Evolutionary conservation across 75 land plant genomes (phyloP).

Genomic region (Pseudotsuga menziesii): DNA sequence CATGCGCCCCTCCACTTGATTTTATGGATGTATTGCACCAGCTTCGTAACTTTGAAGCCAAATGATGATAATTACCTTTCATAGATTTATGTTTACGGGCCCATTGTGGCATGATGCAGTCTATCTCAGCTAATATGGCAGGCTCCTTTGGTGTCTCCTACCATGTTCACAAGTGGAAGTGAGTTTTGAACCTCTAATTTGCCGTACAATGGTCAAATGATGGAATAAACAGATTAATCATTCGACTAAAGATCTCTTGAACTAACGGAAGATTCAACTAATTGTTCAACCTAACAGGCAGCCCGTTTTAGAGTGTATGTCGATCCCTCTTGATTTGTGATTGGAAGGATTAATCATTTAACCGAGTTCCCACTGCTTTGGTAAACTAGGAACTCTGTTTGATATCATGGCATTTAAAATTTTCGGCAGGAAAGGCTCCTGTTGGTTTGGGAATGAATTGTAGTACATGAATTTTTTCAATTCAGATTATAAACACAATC

Average conservation of each 20-base stretch:
- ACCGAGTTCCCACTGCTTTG: not conserved
- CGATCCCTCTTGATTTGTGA: not conserved
- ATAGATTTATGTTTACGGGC: not conserved
- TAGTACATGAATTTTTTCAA: not conserved
- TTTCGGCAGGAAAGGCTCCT: not conserved
- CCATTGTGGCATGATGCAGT: not conserved
- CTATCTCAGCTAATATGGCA: not conserved
- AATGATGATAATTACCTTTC: not conserved
- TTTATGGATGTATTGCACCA: slow-evolving; percentile 47
- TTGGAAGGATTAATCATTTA: not conserved
- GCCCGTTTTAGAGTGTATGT: not conserved
- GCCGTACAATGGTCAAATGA: not conserved
- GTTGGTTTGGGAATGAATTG: not conserved
- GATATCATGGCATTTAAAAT: not conserved
- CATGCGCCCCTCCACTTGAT: slow-evolving; percentile 80
- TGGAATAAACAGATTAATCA: not conserved
- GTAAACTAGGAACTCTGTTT: not conserved
- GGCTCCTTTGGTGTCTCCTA: not conserved
- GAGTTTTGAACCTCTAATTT: not conserved
- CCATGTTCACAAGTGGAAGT: not conserved
- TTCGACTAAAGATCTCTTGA: not conserved
- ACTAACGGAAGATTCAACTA: not conserved
- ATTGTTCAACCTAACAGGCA: not conserved
- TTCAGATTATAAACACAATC: not conserved
- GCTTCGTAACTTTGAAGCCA: slow-evolving; percentile 24